Base-by-base conservation (phyloP, 495 filamentous ascomycete species). In the Clohesyomyces aquaticus region DNA sequence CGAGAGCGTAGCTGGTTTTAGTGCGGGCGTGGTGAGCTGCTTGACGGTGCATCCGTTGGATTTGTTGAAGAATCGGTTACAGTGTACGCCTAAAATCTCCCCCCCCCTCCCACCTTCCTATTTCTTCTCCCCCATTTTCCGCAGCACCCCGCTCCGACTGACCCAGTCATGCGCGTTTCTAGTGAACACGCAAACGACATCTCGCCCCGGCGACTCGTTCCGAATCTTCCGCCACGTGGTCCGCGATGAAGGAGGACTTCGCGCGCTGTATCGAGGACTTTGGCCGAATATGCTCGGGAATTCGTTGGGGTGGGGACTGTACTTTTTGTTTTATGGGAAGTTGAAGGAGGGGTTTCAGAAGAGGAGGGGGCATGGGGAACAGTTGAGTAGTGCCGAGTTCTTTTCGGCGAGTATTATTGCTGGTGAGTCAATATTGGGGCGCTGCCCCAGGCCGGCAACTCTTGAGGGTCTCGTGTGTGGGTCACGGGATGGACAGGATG, bases 51-150 rank as follows among this genome's bases (percentile, higher is more conserved):
- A 93, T 78, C 94, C 94, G 19, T 81, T 99, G 53, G 94, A 99
- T 77, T 84, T 98, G 60, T 83, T 98, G 70, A 99, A 99, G 78
- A 97, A 92, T 41, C 88, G 94, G 60, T 85, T 99, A 68, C 94
- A 99, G 78, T 84, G 92, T 60, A 41, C 48, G 27, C 42, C 32
- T 18, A 12, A 16, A 11, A n/a, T 25, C 16, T 21, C n/a, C n/a
- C n/a, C n/a, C n/a, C n/a, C n/a, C n/a, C n/a, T n/a, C n/a, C n/a
- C n/a, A n/a, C n/a, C n/a, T n/a, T n/a, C n/a, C n/a, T n/a, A n/a
- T n/a, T n/a, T n/a, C n/a, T n/a, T n/a, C n/a, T n/a, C n/a, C n/a
- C n/a, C n/a, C n/a, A n/a, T n/a, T n/a, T n/a, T n/a, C n/a, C 29
- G 21, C 21, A 10, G 16, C 21, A 22, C 29, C 32, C 21, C 29